Conservation (phyloP, 495 filamentous ascomycete genomes). For the Cercophora samala region DNA sequence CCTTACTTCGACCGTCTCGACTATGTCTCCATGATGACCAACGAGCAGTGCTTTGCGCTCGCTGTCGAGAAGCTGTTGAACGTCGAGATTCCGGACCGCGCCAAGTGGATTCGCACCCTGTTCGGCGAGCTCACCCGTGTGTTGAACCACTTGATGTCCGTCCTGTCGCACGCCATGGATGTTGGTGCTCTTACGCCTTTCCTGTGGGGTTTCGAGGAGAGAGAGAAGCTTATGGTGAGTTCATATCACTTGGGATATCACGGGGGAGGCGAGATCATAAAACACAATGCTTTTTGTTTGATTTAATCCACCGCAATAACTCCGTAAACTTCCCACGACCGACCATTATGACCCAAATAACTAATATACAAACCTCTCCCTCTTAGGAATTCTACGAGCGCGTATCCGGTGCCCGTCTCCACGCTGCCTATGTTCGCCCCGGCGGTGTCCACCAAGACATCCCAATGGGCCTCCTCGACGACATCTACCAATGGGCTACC, state of each 20-base stretch:
- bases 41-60: slow-evolving; percentile 94
- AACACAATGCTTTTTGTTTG: not conserved
- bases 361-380: slow-evolving; percentile 25
- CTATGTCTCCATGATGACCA: slow-evolving; percentile 99
- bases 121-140: slow-evolving; percentile 96
- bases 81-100: slow-evolving; percentile 90
- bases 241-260: not conserved
- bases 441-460: slow-evolving; percentile 96
- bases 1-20: slow-evolving; percentile 99
- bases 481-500: slow-evolving; percentile 99
- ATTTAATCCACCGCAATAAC: not conserved
- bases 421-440: slow-evolving; percentile 96
- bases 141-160: slow-evolving; percentile 97
- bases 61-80: slow-evolving; percentile 98
- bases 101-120: slow-evolving; percentile 94
- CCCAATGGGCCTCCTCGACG: slow-evolving; percentile 90
- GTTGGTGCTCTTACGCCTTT: slow-evolving; percentile 98
- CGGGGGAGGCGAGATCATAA: not conserved
- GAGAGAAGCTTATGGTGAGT: slow-evolving; percentile 97
- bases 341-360: slow-evolving; percentile 1
- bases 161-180: slow-evolving; percentile 98
- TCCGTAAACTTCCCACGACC: too few species aligned
- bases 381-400: slow-evolving; percentile 97
- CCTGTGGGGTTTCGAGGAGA: slow-evolving; percentile 99
- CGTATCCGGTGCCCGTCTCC: slow-evolving; percentile 95